Conservation (phyloP, 2,329 filamentous ascomycete genomes). For the Xenosphaeropsis pyriputrescens region DNA sequence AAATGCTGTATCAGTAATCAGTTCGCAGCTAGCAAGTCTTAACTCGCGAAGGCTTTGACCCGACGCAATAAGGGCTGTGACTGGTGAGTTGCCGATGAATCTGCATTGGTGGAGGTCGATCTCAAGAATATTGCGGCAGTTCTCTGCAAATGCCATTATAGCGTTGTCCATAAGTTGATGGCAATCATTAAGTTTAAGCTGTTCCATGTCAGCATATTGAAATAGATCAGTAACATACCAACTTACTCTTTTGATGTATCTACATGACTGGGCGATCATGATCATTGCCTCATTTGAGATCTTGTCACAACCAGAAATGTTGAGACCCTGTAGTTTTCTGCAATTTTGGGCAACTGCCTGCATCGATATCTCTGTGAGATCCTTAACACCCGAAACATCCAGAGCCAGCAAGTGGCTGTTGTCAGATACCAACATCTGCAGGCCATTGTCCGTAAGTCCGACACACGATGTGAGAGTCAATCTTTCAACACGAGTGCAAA, state of each 20-base stretch:
- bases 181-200: conserved; percentile 93
- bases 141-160: conserved; percentile 70
- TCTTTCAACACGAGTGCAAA: conserved; percentile 84
- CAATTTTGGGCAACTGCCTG: conserved; percentile 68
- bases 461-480: conserved; percentile 85
- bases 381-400: conserved; percentile 70
- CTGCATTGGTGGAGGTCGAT: conserved; percentile 86
- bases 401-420: conserved; percentile 75
- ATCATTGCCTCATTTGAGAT: conserved; percentile 81
- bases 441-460: conserved; percentile 68
- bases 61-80: conserved; percentile 66
- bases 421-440: conserved; percentile 64
- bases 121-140: conserved; percentile 88
- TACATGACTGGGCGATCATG: conserved; percentile 66
- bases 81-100: conserved; percentile 66
- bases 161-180: conserved; percentile 69
- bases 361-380: conserved; percentile 73
- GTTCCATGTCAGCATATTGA: not conserved
- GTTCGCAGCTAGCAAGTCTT: conserved; percentile 69
- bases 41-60: conserved; percentile 81
- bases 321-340: conserved; percentile 74
- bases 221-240: not conserved
- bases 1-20: conserved; percentile 82
- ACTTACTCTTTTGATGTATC: conserved; percentile 70
- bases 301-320: conserved; percentile 73